These are phyloP conservation scores for Inonotus hispidus DNA, from an alignment of 1,284 basidiomycete genomes.

Conservation along the genomic window DNA sequence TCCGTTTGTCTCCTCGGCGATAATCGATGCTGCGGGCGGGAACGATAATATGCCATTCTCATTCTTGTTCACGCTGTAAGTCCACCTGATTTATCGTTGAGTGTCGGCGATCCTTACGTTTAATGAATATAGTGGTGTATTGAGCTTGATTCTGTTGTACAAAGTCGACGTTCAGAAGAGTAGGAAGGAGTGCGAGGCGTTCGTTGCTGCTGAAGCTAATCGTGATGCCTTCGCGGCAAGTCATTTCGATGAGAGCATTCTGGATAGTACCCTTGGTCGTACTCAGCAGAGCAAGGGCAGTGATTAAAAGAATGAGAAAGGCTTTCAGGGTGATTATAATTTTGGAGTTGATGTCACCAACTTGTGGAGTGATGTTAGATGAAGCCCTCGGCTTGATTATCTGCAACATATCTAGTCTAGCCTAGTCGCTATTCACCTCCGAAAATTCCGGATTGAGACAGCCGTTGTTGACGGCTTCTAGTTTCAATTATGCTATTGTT, in stretches of 20 bases:
- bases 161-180: constrained; percentile 70
- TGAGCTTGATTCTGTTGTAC: constrained; percentile 62
- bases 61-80: constrained; percentile 70
- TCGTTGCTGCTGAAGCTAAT: constrained; percentile 51
- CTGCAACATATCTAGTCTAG: too few relatives aligned
- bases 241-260: constrained; percentile 2
- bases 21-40: constrained; percentile 62
- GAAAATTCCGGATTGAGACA: too few relatives aligned
- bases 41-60: constrained; percentile 81
- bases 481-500: too few relatives aligned
- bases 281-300: too few relatives aligned
- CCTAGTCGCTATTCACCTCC: too few relatives aligned
- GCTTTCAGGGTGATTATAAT: too few relatives aligned
- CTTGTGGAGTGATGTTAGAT: too few relatives aligned
- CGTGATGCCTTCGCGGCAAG: constrained; percentile 39
- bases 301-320: too few relatives aligned
- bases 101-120: background rate
- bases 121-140: constrained; percentile 39
- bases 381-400: too few relatives aligned
- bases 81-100: constrained; percentile 14
- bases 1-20: constrained; percentile 71
- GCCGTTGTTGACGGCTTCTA: too few relatives aligned
- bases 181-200: constrained; percentile 57
- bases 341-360: too few relatives aligned
- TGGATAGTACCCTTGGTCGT: background rate